Evolutionary conservation across 495 filamentous ascomycete genomes (phyloP), one percentile per base, ranked within the genome.

Genomic region (Penicillium angulare): DNA sequence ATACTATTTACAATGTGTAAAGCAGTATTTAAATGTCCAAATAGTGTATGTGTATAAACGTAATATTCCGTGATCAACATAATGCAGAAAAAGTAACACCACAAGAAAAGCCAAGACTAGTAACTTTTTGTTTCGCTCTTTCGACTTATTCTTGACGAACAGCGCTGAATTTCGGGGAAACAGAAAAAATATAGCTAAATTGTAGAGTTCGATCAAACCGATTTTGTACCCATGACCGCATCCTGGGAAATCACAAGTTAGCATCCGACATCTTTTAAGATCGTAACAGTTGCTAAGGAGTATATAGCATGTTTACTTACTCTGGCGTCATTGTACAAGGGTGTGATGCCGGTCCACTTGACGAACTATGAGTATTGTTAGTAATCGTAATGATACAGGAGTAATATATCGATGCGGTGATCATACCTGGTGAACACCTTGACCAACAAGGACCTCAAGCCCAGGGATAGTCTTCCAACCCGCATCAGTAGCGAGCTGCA

Each of bases 391-490:
- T 15, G 2, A 27, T 22, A 47, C 31, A 21, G 23, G 22, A 40
- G 22, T 15, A 27, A 33, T 23, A 50, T 42, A 43, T 59, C 74
- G 65, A 72, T 85, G 85, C 57, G 89, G 83, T 59, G 36, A 32
- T 50, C 44, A 43, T 59, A 75, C 69, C 74, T 86, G 85, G 59
- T 90, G 83, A 60, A 90, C 84, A 8, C 90, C 92, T 71, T 98
- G 93, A 18, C 87, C 90, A 55, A 90, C 85, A 56, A 99, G 74
- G 34, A 90, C 91, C 73, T 99, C 93, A 47, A 97, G 66, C 2
- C 93, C 93, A 5, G 89, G 83, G 52, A 97, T 86, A 5, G 80
- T 91, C 46, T 66, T 77, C 95, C 93, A 99, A n/a, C 89, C 90
- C 5, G 79, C 77, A 53, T 88, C 83, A 52, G 81, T 73, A 4